A percentile compares a stretch with the other conserved stretches of the same genome.
Evolutionary conservation across 768 basidiomycete species (phyloP).

Genomic region (Hygrophoropsis aurantiaca): DNA sequence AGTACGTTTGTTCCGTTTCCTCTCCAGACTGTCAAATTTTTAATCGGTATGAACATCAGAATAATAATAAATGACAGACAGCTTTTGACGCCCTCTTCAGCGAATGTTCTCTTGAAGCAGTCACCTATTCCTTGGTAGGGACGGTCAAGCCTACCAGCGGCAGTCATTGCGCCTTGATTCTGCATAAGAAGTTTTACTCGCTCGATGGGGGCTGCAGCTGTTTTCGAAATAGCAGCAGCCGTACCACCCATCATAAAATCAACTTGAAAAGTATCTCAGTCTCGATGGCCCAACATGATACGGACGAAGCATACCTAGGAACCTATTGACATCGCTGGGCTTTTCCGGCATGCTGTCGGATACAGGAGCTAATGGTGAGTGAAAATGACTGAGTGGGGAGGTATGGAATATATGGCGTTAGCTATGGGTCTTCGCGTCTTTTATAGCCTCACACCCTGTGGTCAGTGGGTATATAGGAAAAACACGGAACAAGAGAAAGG

Average conservation of each 20-base stretch:
- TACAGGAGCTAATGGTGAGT: slow-evolving; percentile 5
- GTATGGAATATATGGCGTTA: neutral
- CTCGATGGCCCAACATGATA: neutral
- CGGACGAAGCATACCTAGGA: slow-evolving; percentile 14
- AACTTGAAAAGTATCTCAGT: slow-evolving; percentile 19
- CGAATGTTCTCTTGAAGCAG: slow-evolving; percentile 33
- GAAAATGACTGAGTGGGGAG: slow-evolving; percentile 19
- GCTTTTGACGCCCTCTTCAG: slow-evolving; percentile 36
- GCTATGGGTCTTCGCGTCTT: too few relatives aligned
- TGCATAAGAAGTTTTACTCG: slow-evolving; percentile 40
- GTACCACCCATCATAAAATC: slow-evolving; percentile 39
- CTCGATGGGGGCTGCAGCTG: slow-evolving; percentile 40
- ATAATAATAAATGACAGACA: slow-evolving; percentile 25
- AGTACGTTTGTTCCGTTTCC: slow-evolving; percentile 44
- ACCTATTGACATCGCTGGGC: slow-evolving; percentile 9
- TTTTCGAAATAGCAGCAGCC: slow-evolving; percentile 36
- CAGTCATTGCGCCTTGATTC: slow-evolving; percentile 38
- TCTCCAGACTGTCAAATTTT: slow-evolving; percentile 47
- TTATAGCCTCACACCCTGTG: too few relatives aligned
- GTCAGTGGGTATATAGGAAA: too few relatives aligned
- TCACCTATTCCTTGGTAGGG: slow-evolving; percentile 38
- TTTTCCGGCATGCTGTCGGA: slow-evolving; percentile 1
- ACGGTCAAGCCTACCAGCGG: slow-evolving; percentile 33
- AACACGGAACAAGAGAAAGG: too few relatives aligned
- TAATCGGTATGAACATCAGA: too few relatives aligned